These are phyloP conservation scores for Ascochyta clinopodiicola DNA, from an alignment of 2,329 filamentous ascomycete species.

Conservation along the genomic window DNA sequence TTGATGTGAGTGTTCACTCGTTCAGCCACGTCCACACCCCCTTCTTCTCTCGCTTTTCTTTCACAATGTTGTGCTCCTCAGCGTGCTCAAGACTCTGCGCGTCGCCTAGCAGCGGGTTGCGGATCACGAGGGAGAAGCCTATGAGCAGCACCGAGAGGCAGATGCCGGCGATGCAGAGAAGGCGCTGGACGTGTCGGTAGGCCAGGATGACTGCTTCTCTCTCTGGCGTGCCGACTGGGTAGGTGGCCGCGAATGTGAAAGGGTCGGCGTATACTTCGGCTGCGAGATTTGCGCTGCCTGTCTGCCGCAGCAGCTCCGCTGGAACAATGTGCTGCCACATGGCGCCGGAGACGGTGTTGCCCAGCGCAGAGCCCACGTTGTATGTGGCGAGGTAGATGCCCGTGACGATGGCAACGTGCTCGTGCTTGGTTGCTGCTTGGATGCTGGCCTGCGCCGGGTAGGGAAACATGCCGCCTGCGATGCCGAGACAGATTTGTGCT, in stretches of 20 bases:
- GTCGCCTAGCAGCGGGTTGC: conserved; percentile 55
- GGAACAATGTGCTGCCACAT: conserved; percentile 66
- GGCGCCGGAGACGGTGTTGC: conserved; percentile 65
- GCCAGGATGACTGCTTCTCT: conserved; percentile 53
- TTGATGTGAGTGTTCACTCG: neutral
- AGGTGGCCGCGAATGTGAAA: conserved; percentile 45
- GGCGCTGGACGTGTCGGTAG: conserved; percentile 55
- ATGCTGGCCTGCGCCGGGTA: conserved; percentile 60
- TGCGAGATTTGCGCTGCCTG: conserved; percentile 51
- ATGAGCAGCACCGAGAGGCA: conserved; percentile 57
- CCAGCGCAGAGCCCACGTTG: conserved; percentile 66
- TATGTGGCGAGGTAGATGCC: conserved; percentile 67
- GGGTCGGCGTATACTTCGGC: conserved; percentile 51
- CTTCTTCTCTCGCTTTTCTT: neutral
- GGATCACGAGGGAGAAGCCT: conserved; percentile 53
- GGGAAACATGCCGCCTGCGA: conserved; percentile 68
- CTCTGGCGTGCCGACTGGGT: conserved; percentile 54
- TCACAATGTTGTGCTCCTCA: conserved; percentile 29
- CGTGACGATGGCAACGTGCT: conserved; percentile 68
- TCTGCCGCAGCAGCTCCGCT: conserved; percentile 47
- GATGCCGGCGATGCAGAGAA: conserved; percentile 60
- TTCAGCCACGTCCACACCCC: conserved; percentile 13
- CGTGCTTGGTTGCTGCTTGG: conserved; percentile 58
- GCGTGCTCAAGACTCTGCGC: conserved; percentile 55
- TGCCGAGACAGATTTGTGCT: conserved; percentile 67